A percentile compares a stretch with the other conserved stretches of the same genome.
Conservation (phyloP, 352 stramenopile species). For the Aphanomyces stellatus region DNA sequence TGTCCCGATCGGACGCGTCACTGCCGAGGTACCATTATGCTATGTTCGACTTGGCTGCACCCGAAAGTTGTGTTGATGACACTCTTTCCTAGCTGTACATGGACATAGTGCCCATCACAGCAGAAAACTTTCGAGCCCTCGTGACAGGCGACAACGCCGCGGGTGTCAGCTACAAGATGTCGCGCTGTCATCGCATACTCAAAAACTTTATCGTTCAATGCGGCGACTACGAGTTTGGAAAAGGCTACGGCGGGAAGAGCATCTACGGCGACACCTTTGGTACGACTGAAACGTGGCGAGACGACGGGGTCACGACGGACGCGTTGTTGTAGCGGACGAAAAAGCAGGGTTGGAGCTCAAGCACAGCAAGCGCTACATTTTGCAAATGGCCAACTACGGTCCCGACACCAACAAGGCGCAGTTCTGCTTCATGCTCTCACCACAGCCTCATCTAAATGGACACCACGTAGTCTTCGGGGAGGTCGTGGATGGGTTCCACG, state of each 20-base stretch:
- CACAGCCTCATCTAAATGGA: conserved; percentile 63
- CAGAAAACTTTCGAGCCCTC: conserved; percentile 95
- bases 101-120: conserved; percentile 96
- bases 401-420: conserved; percentile 97
- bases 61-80: not conserved
- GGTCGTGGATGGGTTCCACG: conserved; percentile 58
- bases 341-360: conserved; percentile 78
- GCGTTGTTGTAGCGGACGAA: conserved; percentile 94
- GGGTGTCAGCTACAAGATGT: conserved; percentile 95
- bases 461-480: conserved; percentile 79
- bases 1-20: conserved; percentile 55
- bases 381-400: conserved; percentile 97
- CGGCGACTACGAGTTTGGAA: conserved; percentile 90
- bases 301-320: no score
- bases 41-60: no score
- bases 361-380: conserved; percentile 74
- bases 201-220: conserved; percentile 98
- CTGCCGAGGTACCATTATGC: conserved; percentile 52
- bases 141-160: conserved; percentile 94
- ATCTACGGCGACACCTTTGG: conserved; percentile 97
- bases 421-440: conserved; percentile 97
- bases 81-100: conserved; percentile 70
- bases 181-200: conserved; percentile 96
- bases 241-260: conserved; percentile 91
- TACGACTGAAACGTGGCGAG: no score